Conservation (phyloP, 805 yeast species). For the Candida odintsovae region DNA sequence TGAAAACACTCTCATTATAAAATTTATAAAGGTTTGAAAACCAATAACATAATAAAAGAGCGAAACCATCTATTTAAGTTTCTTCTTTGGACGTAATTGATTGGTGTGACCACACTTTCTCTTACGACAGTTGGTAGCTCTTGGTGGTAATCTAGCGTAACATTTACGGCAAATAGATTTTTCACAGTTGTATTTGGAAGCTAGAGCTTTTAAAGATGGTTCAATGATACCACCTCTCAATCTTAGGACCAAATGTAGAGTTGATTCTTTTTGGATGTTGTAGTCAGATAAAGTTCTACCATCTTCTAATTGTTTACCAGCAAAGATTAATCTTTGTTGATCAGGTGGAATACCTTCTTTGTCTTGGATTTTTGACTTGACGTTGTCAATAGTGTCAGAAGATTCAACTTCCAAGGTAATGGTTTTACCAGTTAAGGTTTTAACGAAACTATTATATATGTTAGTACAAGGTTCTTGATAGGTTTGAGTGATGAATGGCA, state of each 20-base stretch:
- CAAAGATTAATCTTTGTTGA: conserved; percentile 98
- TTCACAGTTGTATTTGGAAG: conserved; percentile 99
- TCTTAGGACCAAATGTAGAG: conserved; percentile 92
- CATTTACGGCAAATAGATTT: conserved; percentile 99
- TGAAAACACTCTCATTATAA: background rate
- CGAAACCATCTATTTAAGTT: conserved; percentile 76
- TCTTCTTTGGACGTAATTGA: conserved; percentile 99
- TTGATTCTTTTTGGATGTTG: conserved; percentile 99
- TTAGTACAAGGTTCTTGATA: conserved; percentile 6
- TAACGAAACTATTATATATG: conserved; percentile 50
- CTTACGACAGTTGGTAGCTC: conserved; percentile 99
- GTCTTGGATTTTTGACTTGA: conserved; percentile 97
- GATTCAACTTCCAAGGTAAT: conserved; percentile 99
- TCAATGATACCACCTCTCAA: conserved; percentile 99
- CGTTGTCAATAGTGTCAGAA: conserved; percentile 97
- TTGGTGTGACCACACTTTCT: conserved; percentile 99
- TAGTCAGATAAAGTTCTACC: conserved; percentile 98
- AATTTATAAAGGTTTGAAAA: background rate
- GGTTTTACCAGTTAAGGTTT: conserved; percentile 86
- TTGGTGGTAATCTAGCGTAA: conserved; percentile 99
- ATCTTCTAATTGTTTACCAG: conserved; percentile 99
- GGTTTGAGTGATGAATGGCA: background rate
- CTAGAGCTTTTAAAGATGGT: conserved; percentile 98
- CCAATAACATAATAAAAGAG: conserved; percentile 13
- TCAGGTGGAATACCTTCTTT: conserved; percentile 99